Evolutionary conservation across 2,329 filamentous ascomycete genomes (phyloP).

Genomic region (Pyrenophora tritici-repentis): DNA sequence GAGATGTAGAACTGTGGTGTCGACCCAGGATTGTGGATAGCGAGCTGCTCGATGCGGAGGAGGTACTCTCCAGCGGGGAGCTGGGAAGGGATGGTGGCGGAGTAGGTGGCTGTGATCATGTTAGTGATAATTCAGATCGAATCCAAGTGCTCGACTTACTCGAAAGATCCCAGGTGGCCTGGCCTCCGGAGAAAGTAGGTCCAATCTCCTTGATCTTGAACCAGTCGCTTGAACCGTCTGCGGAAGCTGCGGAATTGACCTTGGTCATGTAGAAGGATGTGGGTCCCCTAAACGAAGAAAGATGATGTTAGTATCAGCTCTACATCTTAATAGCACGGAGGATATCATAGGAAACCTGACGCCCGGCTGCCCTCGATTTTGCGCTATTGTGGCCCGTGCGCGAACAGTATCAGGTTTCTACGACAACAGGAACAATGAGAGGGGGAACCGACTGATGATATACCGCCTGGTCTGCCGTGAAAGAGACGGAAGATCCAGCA

Average conservation of each 20-base stretch:
- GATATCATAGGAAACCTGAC: too few relatives aligned
- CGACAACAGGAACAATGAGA: too few relatives aligned
- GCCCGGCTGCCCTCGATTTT: too few relatives aligned
- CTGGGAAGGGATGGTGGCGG: conserved; percentile 49
- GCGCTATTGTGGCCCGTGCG: too few relatives aligned
- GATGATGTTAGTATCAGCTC: too few relatives aligned
- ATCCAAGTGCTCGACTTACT: conserved; percentile 20
- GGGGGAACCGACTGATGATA: too few relatives aligned
- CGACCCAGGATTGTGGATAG: conserved; percentile 49
- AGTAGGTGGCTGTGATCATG: conserved; percentile 33
- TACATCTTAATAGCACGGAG: too few relatives aligned
- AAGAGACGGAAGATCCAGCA: conserved; percentile 42
- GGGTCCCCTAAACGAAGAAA: conserved; percentile 20
- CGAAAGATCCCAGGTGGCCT: conserved; percentile 42
- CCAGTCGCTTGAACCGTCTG: conserved; percentile 48
- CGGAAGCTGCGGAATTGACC: conserved; percentile 36
- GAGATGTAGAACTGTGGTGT: conserved; percentile 42
- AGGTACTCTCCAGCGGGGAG: conserved; percentile 54
- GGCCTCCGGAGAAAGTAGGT: conserved; percentile 41
- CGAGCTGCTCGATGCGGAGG: conserved; percentile 56
- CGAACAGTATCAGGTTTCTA: too few relatives aligned
- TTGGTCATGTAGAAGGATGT: conserved; percentile 48
- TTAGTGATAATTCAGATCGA: conserved; percentile 10
- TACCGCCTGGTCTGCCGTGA: conserved; percentile 45
- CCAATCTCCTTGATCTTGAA: conserved; percentile 49